These are phyloP conservation scores for Macrophomina phaseolina DNA, from an alignment of 2,329 filamentous ascomycete species.

Conservation along the genomic window DNA sequence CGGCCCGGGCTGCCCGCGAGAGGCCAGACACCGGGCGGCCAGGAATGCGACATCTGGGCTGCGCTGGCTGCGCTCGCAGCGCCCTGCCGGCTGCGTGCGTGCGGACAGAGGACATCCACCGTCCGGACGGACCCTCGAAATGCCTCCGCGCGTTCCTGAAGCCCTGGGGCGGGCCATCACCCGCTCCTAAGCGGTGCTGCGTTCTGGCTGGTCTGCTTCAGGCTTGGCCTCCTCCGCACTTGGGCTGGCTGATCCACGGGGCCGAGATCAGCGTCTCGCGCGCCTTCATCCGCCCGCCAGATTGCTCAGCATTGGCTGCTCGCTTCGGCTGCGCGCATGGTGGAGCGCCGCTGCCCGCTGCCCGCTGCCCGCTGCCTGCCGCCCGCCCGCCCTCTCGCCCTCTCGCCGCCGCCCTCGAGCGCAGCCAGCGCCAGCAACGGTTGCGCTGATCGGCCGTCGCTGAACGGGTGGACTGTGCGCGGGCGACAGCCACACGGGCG, in stretches of 20 bases:
- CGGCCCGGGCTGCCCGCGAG: slow-evolving; percentile 8
- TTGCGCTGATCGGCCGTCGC: slow-evolving; percentile 12
- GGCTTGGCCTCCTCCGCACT: slow-evolving; percentile 25
- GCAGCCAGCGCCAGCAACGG: slow-evolving; percentile 10
- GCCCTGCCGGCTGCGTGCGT: not conserved
- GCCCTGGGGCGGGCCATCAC: slow-evolving; percentile 1
- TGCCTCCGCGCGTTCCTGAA: slow-evolving; percentile 16
- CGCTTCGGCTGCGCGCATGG: slow-evolving; percentile 13
- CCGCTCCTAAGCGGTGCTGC: slow-evolving; percentile 7
- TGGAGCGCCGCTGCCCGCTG: slow-evolving; percentile 12
- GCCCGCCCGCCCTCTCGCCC: no score
- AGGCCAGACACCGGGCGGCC: not conserved
- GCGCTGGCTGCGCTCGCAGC: not conserved
- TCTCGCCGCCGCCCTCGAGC: no score
- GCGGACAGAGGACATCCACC: not conserved
- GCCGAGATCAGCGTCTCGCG: slow-evolving; percentile 20
- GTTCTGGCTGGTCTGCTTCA: slow-evolving; percentile 20
- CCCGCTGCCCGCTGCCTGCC: not conserved
- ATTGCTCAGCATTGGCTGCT: slow-evolving; percentile 4
- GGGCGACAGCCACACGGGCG: not conserved
- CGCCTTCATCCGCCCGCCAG: slow-evolving; percentile 6
- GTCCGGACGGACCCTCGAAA: no score
- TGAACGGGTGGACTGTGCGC: slow-evolving; percentile 20
- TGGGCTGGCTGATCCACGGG: slow-evolving; percentile 18
- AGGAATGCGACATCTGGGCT: slow-evolving; percentile 1